phyloP scores from a whole-genome alignment of 192 early-diverging fungal species.

The Linnemannia exigua region DNA sequence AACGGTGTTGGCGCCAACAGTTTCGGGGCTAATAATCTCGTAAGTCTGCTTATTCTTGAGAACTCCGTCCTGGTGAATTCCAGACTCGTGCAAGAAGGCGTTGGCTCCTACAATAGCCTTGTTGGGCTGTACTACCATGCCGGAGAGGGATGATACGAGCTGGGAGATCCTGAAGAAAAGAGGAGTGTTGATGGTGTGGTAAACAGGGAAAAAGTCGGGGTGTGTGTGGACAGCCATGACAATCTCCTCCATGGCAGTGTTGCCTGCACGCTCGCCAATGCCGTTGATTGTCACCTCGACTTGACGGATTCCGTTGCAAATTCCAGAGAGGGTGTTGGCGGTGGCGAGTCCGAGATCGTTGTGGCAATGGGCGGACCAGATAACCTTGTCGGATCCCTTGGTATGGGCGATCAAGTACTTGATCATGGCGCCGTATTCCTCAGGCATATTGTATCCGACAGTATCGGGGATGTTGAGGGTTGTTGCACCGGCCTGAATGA shows the following conservation, averaged over 20 bases:
- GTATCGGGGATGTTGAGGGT: conserved; percentile 99
- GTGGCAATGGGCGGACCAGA: conserved; percentile 98
- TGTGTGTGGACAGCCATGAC: conserved; percentile 97
- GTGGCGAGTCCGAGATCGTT: conserved; percentile 98
- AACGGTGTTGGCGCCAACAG: conserved; percentile 89
- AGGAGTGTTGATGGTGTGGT: conserved; percentile 91
- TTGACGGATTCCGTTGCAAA: conserved; percentile 93
- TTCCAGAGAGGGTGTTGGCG: conserved; percentile 93
- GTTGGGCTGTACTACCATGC: conserved; percentile 97
- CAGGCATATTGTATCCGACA: conserved; percentile 94
- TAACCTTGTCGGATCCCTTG: conserved; percentile 75
- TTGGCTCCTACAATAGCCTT: conserved; percentile 99
- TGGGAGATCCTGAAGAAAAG: conserved; percentile 91
- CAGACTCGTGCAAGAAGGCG: conserved; percentile 97
- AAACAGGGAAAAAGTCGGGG: conserved; percentile 88
- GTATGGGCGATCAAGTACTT: conserved; percentile 85
- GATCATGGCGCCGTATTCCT: conserved; percentile 91
- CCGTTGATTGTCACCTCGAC: conserved; percentile 99
- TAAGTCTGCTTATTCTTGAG: conserved; percentile 97
- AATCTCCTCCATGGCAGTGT: conserved; percentile 96
- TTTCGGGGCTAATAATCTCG: conserved; percentile 96
- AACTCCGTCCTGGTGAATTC: conserved; percentile 99
- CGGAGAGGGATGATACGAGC: conserved; percentile 89
- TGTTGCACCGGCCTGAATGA: conserved; percentile 92
- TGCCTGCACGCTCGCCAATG: conserved; percentile 98